Conservation (phyloP, 2,329 filamentous ascomycete species). For the Pochonia chlamydosporia region DNA sequence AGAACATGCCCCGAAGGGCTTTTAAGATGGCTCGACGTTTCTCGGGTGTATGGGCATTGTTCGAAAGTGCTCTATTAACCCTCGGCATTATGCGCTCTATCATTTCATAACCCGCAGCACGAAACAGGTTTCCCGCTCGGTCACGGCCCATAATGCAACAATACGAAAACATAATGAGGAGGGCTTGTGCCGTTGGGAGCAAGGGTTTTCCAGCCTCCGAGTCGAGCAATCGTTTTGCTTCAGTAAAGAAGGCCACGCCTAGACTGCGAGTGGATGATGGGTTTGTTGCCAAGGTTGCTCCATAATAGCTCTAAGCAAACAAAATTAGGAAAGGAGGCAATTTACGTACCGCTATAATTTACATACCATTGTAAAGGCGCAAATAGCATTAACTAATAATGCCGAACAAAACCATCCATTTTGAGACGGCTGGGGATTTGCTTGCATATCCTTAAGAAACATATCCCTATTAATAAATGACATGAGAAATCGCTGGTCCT, state of each 20-base stretch:
- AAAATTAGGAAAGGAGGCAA: too few species aligned
- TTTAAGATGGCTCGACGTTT: neutral
- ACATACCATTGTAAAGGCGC: neutral
- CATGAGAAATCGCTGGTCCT: conserved; percentile 1
- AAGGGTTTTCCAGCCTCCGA: neutral
- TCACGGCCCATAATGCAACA: neutral
- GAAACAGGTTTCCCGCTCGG: neutral
- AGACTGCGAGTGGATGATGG: too few species aligned
- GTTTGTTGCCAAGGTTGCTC: neutral
- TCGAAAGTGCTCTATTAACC: neutral
- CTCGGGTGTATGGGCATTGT: neutral
- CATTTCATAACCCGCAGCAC: neutral
- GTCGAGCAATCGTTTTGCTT: conserved; percentile 1
- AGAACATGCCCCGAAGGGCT: conserved; percentile 1
- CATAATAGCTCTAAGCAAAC: neutral
- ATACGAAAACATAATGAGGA: conserved; percentile 4
- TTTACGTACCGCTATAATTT: neutral
- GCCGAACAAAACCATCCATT: neutral
- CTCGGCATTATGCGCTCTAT: conserved; percentile 1
- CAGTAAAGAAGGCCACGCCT: neutral
- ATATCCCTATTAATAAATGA: conserved; percentile 1
- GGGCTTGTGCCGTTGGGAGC: conserved; percentile 1
- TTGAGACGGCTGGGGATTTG: neutral
- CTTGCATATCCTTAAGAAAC: conserved; percentile 1
- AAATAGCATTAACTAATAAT: conserved; percentile 4